phyloP scores from a whole-genome alignment of 2,329 filamentous ascomycete genomes.

The Venturia aucupariae region DNA sequence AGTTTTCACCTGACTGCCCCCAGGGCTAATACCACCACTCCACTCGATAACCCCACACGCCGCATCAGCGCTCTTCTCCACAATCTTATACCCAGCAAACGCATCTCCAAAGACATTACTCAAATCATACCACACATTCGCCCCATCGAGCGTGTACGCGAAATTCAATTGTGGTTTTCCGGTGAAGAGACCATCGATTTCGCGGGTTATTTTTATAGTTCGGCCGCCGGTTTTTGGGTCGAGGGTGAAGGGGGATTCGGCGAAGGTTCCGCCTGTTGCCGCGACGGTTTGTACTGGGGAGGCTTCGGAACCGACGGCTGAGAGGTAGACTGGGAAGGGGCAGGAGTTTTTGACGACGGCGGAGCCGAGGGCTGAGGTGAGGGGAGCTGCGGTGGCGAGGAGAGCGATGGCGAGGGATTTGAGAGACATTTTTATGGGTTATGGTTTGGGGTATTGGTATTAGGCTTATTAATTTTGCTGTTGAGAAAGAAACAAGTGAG shows the following conservation, averaged over 20 bases:
- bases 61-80: not conserved
- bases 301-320: slow-evolving; percentile 29
- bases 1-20: slow-evolving; percentile 5
- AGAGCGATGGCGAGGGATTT: not conserved
- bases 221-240: slow-evolving; percentile 32
- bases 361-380: not conserved
- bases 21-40: not conserved
- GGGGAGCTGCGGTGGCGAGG: slow-evolving; percentile 6
- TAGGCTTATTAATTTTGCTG: not conserved
- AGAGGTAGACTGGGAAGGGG: slow-evolving; percentile 28
- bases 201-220: slow-evolving; percentile 33
- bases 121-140: slow-evolving; percentile 34
- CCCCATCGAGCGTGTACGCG: slow-evolving; percentile 30
- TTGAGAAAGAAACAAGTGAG: not conserved
- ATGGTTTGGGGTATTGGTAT: not conserved
- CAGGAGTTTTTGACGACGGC: slow-evolving; percentile 34
- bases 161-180: slow-evolving; percentile 32
- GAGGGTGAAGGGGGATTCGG: slow-evolving; percentile 26
- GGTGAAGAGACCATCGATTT: slow-evolving; percentile 28
- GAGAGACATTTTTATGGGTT: not conserved
- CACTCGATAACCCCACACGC: slow-evolving; percentile 8
- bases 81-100: slow-evolving; percentile 9
- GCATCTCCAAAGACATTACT: slow-evolving; percentile 21
- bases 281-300: slow-evolving; percentile 25
- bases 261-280: slow-evolving; percentile 24